Conservation (phyloP, 129 eudicot genomes). For the Apium graveolens region DNA sequence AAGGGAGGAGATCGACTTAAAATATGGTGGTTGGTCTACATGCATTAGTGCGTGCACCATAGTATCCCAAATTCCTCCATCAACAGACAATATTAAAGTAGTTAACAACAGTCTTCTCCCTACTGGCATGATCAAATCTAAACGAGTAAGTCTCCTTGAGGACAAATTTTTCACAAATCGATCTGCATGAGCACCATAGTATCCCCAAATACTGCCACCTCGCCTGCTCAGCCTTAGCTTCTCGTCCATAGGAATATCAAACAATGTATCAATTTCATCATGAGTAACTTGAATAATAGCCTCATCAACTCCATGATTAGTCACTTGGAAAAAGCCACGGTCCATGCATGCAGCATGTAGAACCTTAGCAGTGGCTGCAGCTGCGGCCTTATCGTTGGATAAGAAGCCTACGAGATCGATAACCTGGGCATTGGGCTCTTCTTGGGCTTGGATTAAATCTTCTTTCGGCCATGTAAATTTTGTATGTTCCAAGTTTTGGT, state of each 20-base stretch:
- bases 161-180: constrained; percentile 23
- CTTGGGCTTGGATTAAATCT: constrained; percentile 17
- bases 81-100: no score
- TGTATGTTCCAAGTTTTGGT: constrained; percentile 10
- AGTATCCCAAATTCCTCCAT: no score
- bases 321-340: constrained; percentile 34
- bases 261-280: constrained; percentile 17
- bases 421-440: constrained; percentile 20
- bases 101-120: no score
- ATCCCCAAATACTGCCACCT: constrained; percentile 24
- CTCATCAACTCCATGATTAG: constrained; percentile 29
- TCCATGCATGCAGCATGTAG: constrained; percentile 19
- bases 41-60: no score
- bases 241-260: constrained; percentile 13
- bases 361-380: constrained; percentile 1
- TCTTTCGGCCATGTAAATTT: constrained; percentile 25
- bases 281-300: constrained; percentile 10
- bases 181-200: constrained; percentile 27
- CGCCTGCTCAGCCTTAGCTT: constrained; percentile 15
- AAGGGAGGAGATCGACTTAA: no score
- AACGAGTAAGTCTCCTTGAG: constrained; percentile 37
- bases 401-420: constrained; percentile 31
- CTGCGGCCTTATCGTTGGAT: constrained; percentile 13
- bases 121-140: constrained; percentile 8
- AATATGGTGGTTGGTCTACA: no score